Percentiles rank a stretch among this genome's conserved stretches.
Evolutionary conservation across 768 basidiomycete genomes (phyloP).

Genomic region (Phlebiopsis gigantea): DNA sequence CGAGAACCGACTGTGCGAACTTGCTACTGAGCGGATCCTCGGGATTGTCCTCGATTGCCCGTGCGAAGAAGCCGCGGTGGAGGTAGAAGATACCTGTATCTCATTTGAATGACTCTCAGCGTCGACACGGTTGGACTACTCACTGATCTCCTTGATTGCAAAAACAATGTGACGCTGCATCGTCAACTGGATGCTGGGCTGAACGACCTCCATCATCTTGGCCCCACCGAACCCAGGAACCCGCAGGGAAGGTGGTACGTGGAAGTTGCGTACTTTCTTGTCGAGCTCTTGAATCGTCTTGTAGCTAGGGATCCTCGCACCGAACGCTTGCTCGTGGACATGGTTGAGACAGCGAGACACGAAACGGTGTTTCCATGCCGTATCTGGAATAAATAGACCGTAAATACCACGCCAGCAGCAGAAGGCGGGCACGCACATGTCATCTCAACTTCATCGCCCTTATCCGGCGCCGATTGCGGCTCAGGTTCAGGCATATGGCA

Average conservation of each 20-base stretch:
- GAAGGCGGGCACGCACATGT: slow-evolving; percentile 39
- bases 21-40: slow-evolving; percentile 65
- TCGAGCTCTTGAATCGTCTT: slow-evolving; percentile 59
- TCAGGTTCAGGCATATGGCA: slow-evolving; percentile 41
- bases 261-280: slow-evolving; percentile 58
- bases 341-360: slow-evolving; percentile 54
- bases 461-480: slow-evolving; percentile 36
- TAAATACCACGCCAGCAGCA: background rate
- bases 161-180: slow-evolving; percentile 66
- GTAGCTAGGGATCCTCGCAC: slow-evolving; percentile 56
- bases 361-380: slow-evolving; percentile 68
- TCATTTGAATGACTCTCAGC: background rate
- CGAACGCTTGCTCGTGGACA: slow-evolving; percentile 66
- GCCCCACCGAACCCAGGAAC: slow-evolving; percentile 54
- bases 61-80: slow-evolving; percentile 71
- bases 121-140: slow-evolving; percentile 15
- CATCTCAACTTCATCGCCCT: slow-evolving; percentile 51
- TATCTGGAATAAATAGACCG: slow-evolving; percentile 33
- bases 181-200: slow-evolving; percentile 49
- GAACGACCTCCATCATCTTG: slow-evolving; percentile 19
- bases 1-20: slow-evolving; percentile 62
- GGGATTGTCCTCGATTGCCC: slow-evolving; percentile 58
- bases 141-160: slow-evolving; percentile 66
- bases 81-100: slow-evolving; percentile 59
- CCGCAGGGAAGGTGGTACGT: slow-evolving; percentile 59